Conservation (phyloP, 208 protist species). For the Acanthamoeba pearcei region DNA sequence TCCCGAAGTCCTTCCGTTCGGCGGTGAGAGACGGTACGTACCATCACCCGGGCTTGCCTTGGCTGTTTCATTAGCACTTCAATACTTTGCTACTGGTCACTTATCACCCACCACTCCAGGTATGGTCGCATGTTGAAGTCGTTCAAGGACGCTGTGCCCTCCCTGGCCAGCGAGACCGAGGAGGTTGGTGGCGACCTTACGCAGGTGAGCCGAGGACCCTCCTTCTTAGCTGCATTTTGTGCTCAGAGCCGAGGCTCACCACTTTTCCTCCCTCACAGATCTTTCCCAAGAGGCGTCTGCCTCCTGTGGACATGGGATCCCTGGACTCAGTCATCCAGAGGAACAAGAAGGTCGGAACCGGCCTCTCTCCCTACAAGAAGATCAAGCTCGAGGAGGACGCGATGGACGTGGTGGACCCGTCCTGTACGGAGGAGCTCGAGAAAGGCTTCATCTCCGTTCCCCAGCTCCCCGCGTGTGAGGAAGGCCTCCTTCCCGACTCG, state of each 20-base stretch:
- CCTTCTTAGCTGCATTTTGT: neutral
- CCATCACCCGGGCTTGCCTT: neutral
- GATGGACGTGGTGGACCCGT: slow-evolving; percentile 52
- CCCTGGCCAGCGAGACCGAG: slow-evolving; percentile 36
- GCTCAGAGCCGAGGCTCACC: neutral
- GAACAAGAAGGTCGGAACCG: slow-evolving; percentile 53
- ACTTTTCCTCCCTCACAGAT: neutral
- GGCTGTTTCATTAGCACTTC: no score
- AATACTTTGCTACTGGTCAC: neutral
- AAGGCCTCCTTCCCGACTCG: neutral
- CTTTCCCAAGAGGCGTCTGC: slow-evolving; percentile 36
- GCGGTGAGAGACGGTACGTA: slow-evolving; percentile 17
- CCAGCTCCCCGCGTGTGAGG: neutral
- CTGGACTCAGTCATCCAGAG: slow-evolving; percentile 43
- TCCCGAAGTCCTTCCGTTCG: slow-evolving; percentile 29
- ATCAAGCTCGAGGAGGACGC: slow-evolving; percentile 49
- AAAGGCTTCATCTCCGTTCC: slow-evolving; percentile 50
- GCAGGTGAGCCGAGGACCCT: neutral
- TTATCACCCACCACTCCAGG: neutral
- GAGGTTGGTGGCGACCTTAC: slow-evolving; percentile 58
- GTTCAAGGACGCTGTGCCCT: slow-evolving; percentile 31
- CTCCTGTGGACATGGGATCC: slow-evolving; percentile 9
- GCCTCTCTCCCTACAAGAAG: slow-evolving; percentile 64
- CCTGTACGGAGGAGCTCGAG: slow-evolving; percentile 7
- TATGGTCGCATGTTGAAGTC: slow-evolving; percentile 61